Evolutionary conservation across 2,329 filamentous ascomycete species (phyloP), one percentile per base, ranked within the genome.

Genomic region (Colletotrichum sp.): DNA sequence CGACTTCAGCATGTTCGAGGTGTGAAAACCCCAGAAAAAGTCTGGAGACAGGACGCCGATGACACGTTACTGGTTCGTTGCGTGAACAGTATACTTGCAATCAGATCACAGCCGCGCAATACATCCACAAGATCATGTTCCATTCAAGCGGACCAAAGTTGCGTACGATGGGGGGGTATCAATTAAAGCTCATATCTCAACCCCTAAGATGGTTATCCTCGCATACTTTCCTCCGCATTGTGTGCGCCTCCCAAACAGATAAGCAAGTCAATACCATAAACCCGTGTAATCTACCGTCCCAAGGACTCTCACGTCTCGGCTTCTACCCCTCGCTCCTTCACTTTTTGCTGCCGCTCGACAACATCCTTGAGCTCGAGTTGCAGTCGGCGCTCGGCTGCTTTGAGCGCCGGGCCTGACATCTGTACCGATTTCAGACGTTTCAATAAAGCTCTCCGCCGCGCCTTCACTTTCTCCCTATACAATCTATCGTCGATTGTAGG

Each of bases 111-210:
- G 12, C 52, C n/a, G n/a, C 49, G 18, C 49, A 7, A 21, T 55
- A 55, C 5, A 55, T 55, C 49, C 16, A 55, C 18, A 21, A 55
- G n/a, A n/a, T 55, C 24, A 57, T 15, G 52, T 13, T 57, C 21
- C 21, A 57, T 13, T 24, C 52, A 57, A 57, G 12, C 21, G 52
- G 21, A 24, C 52, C 52, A 57, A 57, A 24, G 52, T 57, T 57
- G 9, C 21, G 12, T 57, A 24, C 52, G 21, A 57, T 57, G 4
- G 15, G 52, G 52, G 52, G 52, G 21, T 57, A 57, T 26, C 21
- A 55, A 57, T 57, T 8, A 57, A 57, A 57, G 52, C 52, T 57
- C 52, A 57, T 57, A 57, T 26, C 52, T 57, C 21, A 24, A 57
- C 52, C 16, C n/a, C 10, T 57, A 57, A 55, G 49, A 55, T 55